Base-by-base conservation (phyloP, 768 basidiomycete genomes). In the Russula sp. region DNA sequence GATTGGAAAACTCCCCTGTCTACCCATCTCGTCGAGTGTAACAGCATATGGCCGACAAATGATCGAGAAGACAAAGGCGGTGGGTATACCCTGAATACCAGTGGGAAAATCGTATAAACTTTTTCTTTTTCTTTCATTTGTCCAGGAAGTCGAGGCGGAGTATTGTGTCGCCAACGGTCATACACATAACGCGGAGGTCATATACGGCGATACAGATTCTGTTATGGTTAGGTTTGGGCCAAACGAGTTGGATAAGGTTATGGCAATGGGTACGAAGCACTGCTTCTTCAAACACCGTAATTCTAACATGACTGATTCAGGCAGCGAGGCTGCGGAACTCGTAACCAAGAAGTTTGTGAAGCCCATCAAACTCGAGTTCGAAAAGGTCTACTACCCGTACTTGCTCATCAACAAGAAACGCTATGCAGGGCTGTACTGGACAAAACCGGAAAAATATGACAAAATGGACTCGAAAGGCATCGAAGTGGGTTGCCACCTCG, bases 381-480 rank as follows among this genome's bases (percentile, higher is more conserved):
- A 99, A 73, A 98, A 99, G 73, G 95, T 98, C 6, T 99, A 99
- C 76, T 98, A 90, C 73, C 97, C 97, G 5, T 99, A 98, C 74
- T 76, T 99, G 58, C 86, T 99, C 54, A 99, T 99, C 76, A 98
- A 80, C 81, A 99, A 99, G 77, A 99, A 99, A 76, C 87, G 97
- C 50, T 99, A 99, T 74, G 97, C 97, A 2, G 97, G 97, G 6
- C 76, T 98, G 61, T 98, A 99, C 72, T 99, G 97, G 97, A 98
- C 97, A 1, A 87, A 84, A 66, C 78, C 88, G 13, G 95, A 98
- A 47, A 97, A 94, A 72, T 96, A 91, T 69, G 97, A 99, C 75
- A 98, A 98, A 77, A 98, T 98, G 97, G 97, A 99, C 69, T 89
- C 96, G 2, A 99, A 99, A 77, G 97, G 97, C 71, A 98, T 99